These are phyloP conservation scores for Evernia prunastri DNA, from an alignment of 495 filamentous ascomycete genomes.

Conservation along the genomic window DNA sequence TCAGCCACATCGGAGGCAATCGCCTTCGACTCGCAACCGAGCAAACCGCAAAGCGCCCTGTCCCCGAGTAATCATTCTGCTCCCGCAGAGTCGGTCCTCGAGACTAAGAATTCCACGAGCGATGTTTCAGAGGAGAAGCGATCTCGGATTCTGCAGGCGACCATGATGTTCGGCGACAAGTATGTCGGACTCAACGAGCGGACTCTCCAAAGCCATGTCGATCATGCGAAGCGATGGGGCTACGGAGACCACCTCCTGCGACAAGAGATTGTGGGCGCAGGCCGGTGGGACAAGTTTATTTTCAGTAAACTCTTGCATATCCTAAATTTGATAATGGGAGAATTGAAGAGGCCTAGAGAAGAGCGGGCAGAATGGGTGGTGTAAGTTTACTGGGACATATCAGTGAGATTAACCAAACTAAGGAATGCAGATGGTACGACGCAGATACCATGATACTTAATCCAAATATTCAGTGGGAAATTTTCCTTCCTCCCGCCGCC, in stretches of 20 bases:
- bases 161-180: slow-evolving; percentile 1
- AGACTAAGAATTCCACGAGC: not conserved
- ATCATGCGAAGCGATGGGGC: slow-evolving; percentile 34
- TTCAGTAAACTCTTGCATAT: not conserved
- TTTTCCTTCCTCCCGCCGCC: slow-evolving; percentile 43
- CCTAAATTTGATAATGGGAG: not conserved
- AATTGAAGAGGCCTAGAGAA: not conserved
- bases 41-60: not conserved
- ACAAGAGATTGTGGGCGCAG: slow-evolving; percentile 23
- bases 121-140: not conserved
- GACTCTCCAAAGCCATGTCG: slow-evolving; percentile 35
- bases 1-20: not conserved
- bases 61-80: not conserved
- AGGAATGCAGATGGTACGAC: slow-evolving; percentile 41
- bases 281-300: slow-evolving; percentile 15
- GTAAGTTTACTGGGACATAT: not conserved
- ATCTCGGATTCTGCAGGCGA: not conserved
- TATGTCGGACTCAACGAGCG: slow-evolving; percentile 31
- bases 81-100: not conserved
- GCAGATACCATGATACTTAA: slow-evolving; percentile 33
- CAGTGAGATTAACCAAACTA: not conserved
- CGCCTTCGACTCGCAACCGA: not conserved
- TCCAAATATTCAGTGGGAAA: slow-evolving; percentile 42
- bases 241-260: slow-evolving; percentile 38
- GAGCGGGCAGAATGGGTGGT: not conserved